Evolutionary conservation across 163 green algal genomes (phyloP).

Genomic region (Coccomyxa subellipsoidea): DNA sequence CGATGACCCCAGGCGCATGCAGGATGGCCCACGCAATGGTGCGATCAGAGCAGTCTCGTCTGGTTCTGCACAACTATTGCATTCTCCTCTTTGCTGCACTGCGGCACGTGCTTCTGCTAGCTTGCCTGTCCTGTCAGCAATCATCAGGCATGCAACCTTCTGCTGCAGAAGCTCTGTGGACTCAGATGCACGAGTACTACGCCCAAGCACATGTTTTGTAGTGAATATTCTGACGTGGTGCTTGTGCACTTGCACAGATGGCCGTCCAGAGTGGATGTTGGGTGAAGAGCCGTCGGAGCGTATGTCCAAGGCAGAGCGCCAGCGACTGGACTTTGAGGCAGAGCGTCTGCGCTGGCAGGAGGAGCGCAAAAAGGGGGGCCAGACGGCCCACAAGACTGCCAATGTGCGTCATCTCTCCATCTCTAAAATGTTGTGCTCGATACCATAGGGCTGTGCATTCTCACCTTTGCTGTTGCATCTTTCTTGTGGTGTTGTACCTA

Average conservation of each 20-base stretch:
- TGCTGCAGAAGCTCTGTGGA: too few relatives aligned
- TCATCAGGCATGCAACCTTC: too few relatives aligned
- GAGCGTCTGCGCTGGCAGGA: slow-evolving; percentile 6
- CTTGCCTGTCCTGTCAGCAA: background rate
- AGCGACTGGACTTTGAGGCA: slow-evolving; percentile 2
- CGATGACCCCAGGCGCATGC: background rate
- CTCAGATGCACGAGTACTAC: too few relatives aligned
- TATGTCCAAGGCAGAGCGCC: background rate
- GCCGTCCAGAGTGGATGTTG: background rate
- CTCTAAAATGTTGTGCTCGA: background rate
- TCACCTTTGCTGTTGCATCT: too few relatives aligned
- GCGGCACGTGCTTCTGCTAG: background rate
- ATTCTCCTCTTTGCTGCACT: too few relatives aligned
- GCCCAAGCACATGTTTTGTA: too few relatives aligned
- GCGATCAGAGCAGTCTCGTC: too few relatives aligned
- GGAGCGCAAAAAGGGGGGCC: slow-evolving; percentile 10
- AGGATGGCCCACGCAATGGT: background rate
- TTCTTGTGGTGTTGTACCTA: too few relatives aligned
- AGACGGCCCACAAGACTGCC: background rate
- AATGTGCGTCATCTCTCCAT: background rate
- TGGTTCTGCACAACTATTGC: too few relatives aligned
- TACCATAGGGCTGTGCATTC: too few relatives aligned
- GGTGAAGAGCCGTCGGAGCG: background rate
- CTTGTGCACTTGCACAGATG: background rate
- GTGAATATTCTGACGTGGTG: too few relatives aligned